Evolutionary conservation across 306 rosid genomes (phyloP).

Genomic region (Rosa lucieae): DNA sequence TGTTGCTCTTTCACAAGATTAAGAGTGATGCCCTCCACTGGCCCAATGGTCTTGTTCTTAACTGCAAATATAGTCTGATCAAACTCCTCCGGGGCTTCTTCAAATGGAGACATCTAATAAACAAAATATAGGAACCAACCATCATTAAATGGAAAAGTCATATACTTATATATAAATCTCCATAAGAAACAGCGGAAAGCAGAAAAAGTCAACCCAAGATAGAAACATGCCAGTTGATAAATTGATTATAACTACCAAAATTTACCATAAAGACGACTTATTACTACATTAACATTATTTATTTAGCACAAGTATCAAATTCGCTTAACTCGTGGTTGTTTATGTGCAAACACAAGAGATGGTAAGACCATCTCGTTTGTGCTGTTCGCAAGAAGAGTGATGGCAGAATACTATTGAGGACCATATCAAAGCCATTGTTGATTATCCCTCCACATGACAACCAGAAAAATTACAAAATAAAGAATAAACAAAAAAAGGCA

Average conservation of each 20-base stretch:
- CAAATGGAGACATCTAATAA: conserved; percentile 72
- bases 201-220: background rate
- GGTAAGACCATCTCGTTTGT: conserved; percentile 1
- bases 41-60: conserved; percentile 52
- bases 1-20: conserved; percentile 75
- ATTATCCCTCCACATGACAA: background rate
- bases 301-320: background rate
- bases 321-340: background rate
- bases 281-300: background rate
- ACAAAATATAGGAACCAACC: conserved; percentile 26
- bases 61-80: conserved; percentile 87
- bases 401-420: conserved; percentile 1
- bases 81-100: conserved; percentile 88
- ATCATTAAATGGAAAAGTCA: background rate
- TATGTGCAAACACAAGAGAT: conserved; percentile 2
- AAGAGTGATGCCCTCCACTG: conserved; percentile 63
- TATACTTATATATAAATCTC: conserved; percentile 1
- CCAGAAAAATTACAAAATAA: background rate
- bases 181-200: background rate
- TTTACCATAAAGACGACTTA: background rate
- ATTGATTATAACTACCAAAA: background rate
- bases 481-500: background rate
- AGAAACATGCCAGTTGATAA: conserved; percentile 1
- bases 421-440: conserved; percentile 1
- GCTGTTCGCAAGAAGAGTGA: background rate